A percentile compares a stretch with the other conserved stretches of the same genome.
These are phyloP conservation scores for Rutidosis leptorrhynchoides DNA, from an alignment of 129 eudicot genomes.

Conservation along the genomic window DNA sequence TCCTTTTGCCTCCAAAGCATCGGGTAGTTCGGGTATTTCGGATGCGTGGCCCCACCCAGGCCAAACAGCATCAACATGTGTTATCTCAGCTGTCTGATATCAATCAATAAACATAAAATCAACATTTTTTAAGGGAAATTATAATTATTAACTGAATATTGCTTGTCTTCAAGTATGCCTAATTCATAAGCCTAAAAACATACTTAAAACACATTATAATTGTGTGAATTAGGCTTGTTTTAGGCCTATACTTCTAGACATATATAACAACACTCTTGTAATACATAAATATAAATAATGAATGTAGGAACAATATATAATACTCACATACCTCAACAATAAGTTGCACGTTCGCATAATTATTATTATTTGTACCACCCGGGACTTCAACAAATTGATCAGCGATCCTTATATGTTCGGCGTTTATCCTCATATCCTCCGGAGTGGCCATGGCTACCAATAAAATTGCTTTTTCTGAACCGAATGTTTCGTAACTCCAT, in stretches of 20 bases:
- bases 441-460: conserved; percentile 99
- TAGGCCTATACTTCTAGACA: too few relatives aligned
- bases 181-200: too few relatives aligned
- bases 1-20: conserved; percentile 82
- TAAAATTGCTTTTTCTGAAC: conserved; percentile 86
- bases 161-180: too few relatives aligned
- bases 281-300: background rate
- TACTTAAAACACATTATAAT: too few relatives aligned
- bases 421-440: conserved; percentile 96
- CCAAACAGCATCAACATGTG: conserved; percentile 98
- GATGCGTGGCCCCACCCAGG: conserved; percentile 99
- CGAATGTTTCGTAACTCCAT: conserved; percentile 97
- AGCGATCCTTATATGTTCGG: conserved; percentile 93
- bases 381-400: conserved; percentile 99
- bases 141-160: background rate
- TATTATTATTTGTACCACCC: conserved; percentile 95
- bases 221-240: too few relatives aligned
- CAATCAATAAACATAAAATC: background rate
- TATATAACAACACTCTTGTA: too few relatives aligned
- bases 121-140: background rate
- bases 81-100: conserved; percentile 81
- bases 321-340: conserved; percentile 79
- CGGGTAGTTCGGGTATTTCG: conserved; percentile 95
- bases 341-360: conserved; percentile 97
- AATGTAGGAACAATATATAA: background rate